A percentile compares a stretch with the other conserved stretches of the same genome.
These are phyloP conservation scores for Exophiala mesophila DNA, from an alignment of 2,329 filamentous ascomycete genomes.

Conservation along the genomic window DNA sequence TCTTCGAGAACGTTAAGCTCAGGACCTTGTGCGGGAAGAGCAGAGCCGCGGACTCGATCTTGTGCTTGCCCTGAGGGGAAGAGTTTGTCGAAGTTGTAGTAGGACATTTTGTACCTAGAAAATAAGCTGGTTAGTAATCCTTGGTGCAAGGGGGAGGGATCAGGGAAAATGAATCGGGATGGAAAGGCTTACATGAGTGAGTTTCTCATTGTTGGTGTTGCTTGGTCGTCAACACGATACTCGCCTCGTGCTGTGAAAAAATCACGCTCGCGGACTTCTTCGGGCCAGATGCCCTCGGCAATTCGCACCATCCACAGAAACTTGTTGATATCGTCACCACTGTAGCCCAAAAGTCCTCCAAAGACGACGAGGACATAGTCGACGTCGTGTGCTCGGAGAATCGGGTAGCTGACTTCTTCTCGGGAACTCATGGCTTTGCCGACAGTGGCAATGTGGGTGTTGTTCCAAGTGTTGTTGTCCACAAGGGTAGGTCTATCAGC, in stretches of 20 bases:
- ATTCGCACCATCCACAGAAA: slow-evolving; percentile 99
- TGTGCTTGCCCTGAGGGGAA: slow-evolving; percentile 87
- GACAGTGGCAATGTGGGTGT: slow-evolving; percentile 98
- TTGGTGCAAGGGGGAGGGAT: slow-evolving; percentile 24
- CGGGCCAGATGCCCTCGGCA: slow-evolving; percentile 98
- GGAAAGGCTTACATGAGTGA: slow-evolving; percentile 77
- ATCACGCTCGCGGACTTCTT: slow-evolving; percentile 93
- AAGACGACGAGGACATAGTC: slow-evolving; percentile 99
- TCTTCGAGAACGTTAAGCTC: slow-evolving; percentile 87
- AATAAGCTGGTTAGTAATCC: slow-evolving; percentile 1
- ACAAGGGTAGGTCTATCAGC: slow-evolving; percentile 93
- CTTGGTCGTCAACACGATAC: slow-evolving; percentile 88
- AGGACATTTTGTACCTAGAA: slow-evolving; percentile 98
- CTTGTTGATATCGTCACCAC: slow-evolving; percentile 98
- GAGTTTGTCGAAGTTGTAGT: slow-evolving; percentile 90
- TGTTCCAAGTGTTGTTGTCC: slow-evolving; percentile 99
- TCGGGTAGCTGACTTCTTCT: slow-evolving; percentile 97
- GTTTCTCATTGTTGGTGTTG: slow-evolving; percentile 97
- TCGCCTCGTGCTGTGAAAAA: slow-evolving; percentile 94
- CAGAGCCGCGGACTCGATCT: slow-evolving; percentile 79
- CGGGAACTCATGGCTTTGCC: slow-evolving; percentile 98
- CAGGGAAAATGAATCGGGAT: background rate
- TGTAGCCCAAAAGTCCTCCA: slow-evolving; percentile 91
- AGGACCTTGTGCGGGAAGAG: slow-evolving; percentile 77
- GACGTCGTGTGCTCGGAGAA: slow-evolving; percentile 97